Conservation (phyloP, 2,329 filamentous ascomycete species). For the Aspergillus alliaceus region DNA sequence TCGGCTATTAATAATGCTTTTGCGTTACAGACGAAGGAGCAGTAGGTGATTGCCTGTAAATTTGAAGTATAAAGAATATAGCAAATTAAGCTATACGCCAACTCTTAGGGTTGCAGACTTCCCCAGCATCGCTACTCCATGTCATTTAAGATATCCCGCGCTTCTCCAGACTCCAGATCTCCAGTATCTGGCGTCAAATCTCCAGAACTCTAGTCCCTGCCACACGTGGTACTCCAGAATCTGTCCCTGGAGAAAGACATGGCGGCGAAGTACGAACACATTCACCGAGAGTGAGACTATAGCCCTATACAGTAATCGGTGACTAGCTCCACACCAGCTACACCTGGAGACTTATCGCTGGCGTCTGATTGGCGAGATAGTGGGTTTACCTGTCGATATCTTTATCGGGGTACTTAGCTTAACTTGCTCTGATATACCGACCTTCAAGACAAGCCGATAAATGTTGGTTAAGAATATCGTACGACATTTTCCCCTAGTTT, state of each 20-base stretch:
- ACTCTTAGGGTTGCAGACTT: neutral
- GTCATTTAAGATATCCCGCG: neutral
- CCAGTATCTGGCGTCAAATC: neutral
- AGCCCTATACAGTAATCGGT: neutral
- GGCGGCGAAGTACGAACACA: neutral
- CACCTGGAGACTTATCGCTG: too few relatives aligned
- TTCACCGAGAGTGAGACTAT: neutral
- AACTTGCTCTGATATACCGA: neutral
- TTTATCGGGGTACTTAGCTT: neutral
- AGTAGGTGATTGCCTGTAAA: neutral
- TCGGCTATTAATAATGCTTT: neutral
- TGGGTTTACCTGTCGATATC: neutral
- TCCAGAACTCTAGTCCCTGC: neutral
- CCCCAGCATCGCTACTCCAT: conserved; percentile 1
- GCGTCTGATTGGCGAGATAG: neutral
- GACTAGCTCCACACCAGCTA: neutral
- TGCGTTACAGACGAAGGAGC: neutral
- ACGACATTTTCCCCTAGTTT: neutral
- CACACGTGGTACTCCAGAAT: neutral
- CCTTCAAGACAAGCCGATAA: neutral
- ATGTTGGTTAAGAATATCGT: neutral
- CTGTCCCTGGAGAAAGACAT: neutral
- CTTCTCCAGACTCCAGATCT: neutral
- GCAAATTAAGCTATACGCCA: neutral
- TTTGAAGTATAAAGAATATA: neutral